phyloP scores from a whole-genome alignment of 176 grass and related monocot genomes.

The Alopecurus myosuroides region DNA sequence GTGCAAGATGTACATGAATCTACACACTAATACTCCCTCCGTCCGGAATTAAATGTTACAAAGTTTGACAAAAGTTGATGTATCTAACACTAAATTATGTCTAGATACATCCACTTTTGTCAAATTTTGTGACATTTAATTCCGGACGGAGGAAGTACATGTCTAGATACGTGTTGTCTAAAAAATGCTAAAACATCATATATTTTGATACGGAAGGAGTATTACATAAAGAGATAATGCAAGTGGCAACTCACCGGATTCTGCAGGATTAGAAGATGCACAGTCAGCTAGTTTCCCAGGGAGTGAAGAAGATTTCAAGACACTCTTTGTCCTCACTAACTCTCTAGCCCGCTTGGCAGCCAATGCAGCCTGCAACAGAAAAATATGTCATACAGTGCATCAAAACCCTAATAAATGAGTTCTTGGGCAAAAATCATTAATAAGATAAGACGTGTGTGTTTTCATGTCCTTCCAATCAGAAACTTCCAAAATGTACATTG shows the following conservation, averaged over 20 bases:
- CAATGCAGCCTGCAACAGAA: constrained; percentile 72
- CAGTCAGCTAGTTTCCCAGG: constrained; percentile 97
- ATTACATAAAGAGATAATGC: neutral
- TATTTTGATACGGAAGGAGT: no score
- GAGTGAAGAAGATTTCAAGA: constrained; percentile 91
- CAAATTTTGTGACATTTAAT: no score
- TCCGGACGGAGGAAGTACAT: no score
- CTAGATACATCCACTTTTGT: no score
- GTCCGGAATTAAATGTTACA: no score
- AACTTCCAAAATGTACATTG: neutral
- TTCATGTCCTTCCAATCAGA: neutral
- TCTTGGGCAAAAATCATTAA: neutral
- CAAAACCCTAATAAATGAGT: neutral
- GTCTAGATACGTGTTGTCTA: no score
- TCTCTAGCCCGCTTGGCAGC: constrained; percentile 94
- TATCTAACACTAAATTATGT: no score
- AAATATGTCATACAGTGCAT: neutral
- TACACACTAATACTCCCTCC: no score
- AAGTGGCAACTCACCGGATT: constrained; percentile 57
- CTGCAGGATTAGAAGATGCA: constrained; percentile 78
- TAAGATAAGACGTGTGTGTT: neutral
- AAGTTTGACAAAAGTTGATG: no score
- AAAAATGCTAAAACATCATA: no score
- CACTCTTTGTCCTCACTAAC: constrained; percentile 87
- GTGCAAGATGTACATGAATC: no score